These are phyloP conservation scores for Candida frijolesensis DNA, from an alignment of 1,139 yeast species.

Conservation along the genomic window DNA sequence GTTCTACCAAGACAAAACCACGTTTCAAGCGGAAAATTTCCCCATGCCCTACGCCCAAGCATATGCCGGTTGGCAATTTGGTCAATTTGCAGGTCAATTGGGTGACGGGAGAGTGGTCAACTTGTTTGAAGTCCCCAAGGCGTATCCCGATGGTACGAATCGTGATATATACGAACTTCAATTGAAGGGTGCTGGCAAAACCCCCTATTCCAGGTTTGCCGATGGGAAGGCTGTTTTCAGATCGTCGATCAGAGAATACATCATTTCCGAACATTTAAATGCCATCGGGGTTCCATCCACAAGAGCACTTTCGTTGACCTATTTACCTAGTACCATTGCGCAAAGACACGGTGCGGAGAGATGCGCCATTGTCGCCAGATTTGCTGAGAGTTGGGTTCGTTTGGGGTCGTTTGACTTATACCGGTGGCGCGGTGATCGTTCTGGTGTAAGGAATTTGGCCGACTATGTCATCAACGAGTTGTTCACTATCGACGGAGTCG, in stretches of 20 bases:
- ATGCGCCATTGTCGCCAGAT: constrained; percentile 84
- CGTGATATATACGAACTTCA: constrained; percentile 63
- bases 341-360: constrained; percentile 71
- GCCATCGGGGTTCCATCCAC: constrained; percentile 88
- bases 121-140: constrained; percentile 64
- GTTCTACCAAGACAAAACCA: constrained; percentile 27
- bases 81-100: constrained; percentile 93
- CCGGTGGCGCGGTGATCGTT: constrained; percentile 70
- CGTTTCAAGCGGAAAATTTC: constrained; percentile 36
- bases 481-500: constrained; percentile 39
- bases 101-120: constrained; percentile 94
- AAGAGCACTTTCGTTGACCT: constrained; percentile 73
- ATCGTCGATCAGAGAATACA: constrained; percentile 84
- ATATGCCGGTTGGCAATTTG: constrained; percentile 96
- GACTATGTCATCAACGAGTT: constrained; percentile 75
- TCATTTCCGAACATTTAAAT: constrained; percentile 79
- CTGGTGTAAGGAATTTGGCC: constrained; percentile 61
- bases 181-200: constrained; percentile 87
- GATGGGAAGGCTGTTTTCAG: constrained; percentile 94
- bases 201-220: constrained; percentile 92
- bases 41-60: constrained; percentile 86
- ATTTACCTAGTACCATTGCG: constrained; percentile 76
- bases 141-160: constrained; percentile 26
- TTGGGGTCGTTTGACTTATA: constrained; percentile 89
- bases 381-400: constrained; percentile 86